Evolutionary conservation across 2,329 filamentous ascomycete genomes (phyloP), one percentile per base, ranked within the genome.

Genomic region (Trichoderma atroviride): DNA sequence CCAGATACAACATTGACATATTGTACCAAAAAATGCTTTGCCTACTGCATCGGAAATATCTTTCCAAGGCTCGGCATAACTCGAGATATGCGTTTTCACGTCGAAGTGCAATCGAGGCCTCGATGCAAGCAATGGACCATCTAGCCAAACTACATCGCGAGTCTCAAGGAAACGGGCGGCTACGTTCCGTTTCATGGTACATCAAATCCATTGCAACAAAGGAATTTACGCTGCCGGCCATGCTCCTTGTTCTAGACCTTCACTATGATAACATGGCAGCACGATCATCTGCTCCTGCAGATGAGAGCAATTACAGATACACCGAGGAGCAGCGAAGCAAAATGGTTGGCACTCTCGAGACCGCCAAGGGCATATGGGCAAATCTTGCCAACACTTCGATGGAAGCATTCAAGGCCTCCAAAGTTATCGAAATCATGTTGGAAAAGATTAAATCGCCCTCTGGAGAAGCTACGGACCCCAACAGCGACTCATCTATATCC

Each of bases 11-110:
- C 69, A 83, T 97, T 37, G 92, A 96, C 71, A 90, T 96, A 61
- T 82, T 97, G 5, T 97, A 94, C 76, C 89, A 96, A 72, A 97
- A 97, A 81, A 92, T 94, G 22, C 86, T 97, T 74, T 96, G 93
- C 75, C 87, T 97, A 27, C 86, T 99, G 50, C 96, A 99, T 79
- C 88, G 94, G 62, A 94, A 94, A 72, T 97, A 96, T 78, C 86
- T 97, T 69, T 84, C 88, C n/a, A 88, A 90, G 70, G 92, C 94
- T 5, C 85, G 92, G 59, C 88, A 92, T 70, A 96, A 95, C 74
- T 84, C 91, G 11, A 87, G 94, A 10, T 98, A 97, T 76, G 88
- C 89, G 10, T 93, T 96, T 76, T 97, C 94, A 3, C 88, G 95
- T 35, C 89, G 90, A 52, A 91, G 90, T 27, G 96, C 93, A 72